Conservation (phyloP, 2,329 filamentous ascomycete species). For the Aureobasidium melanogenum region DNA sequence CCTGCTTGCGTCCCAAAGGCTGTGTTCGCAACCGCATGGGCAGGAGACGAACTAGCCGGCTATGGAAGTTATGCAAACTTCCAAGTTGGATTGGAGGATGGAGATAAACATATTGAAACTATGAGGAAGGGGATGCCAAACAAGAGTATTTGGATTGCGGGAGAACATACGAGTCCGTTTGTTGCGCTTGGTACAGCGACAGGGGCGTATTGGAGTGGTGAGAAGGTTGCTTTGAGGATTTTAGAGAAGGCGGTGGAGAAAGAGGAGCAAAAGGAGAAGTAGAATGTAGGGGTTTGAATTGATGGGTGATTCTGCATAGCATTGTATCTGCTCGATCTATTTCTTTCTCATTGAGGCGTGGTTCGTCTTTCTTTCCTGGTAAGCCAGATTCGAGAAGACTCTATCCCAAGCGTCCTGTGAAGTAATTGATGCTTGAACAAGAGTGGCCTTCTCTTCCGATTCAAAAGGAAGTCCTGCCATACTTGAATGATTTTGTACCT, state of each 20-base stretch:
- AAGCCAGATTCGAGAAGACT: not conserved
- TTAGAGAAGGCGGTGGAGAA: not conserved
- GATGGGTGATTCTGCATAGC: too few relatives aligned
- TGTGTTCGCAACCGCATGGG: conserved; percentile 67
- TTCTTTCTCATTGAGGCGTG: not conserved
- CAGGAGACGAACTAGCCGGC: conserved; percentile 68
- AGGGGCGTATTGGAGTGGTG: conserved; percentile 87
- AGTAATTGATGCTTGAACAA: too few relatives aligned
- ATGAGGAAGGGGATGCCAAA: conserved; percentile 50
- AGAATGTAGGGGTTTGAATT: too few relatives aligned
- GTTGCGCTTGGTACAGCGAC: conserved; percentile 81
- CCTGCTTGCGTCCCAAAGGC: conserved; percentile 53
- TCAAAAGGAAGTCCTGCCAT: not conserved
- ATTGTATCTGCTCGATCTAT: not conserved
- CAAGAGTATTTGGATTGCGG: conserved; percentile 72
- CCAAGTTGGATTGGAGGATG: conserved; percentile 61
- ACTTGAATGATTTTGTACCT: not conserved
- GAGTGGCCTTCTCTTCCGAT: too few relatives aligned
- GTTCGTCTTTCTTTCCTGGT: not conserved
- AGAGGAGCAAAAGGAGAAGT: not conserved
- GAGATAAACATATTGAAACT: conserved; percentile 61
- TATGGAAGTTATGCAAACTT: conserved; percentile 82
- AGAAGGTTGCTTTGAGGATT: conserved; percentile 62
- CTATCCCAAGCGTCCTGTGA: not conserved
- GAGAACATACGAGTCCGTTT: conserved; percentile 86